Evolutionary conservation across 176 grass and related monocot genomes (phyloP), one percentile per base, ranked within the genome.

Genomic region (Calamus simplicifolius): DNA sequence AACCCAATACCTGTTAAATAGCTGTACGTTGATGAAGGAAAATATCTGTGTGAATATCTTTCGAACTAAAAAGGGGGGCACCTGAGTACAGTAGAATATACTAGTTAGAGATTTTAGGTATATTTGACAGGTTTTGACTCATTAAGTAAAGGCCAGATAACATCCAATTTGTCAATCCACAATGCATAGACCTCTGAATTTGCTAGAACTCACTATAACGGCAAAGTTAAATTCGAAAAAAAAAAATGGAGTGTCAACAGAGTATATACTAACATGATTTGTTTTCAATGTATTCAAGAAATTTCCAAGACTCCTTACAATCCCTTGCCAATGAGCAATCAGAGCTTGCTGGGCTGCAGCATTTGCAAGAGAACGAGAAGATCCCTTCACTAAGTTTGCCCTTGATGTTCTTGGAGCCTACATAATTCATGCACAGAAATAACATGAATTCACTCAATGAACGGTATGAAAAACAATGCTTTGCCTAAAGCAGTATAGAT

Each of bases 11-110:
- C 93, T 98, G 73, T 98, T 98, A 81, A 98, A 98, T 71, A 98
- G 68, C 50, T 92, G 87, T 64, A 98, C 93, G 5, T 98, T 98
- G 57, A 98, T 92, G 82, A 85, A 98, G 49, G 93, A 91, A 75
- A 92, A 98, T 88, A 98, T 98, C 73, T 92, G 93, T 75, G 82
- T 85, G 78, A 98, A 98, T 55, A 98, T 84, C 71, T 98, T 98
- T 69, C 87, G 65, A 31, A 98, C 93, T 78, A 98, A 98, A 77
- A 98, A 98, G 54, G 93, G 93, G 72, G 93, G 87, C 77, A 98
- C 93, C 93, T 98, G 68, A 50, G 66, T 21, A 8, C 58, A 65
- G 4, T 75, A 63, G 21, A 27, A 58, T 48, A 67, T 25, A 35
- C 1, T 61, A 26, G 27, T 29, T 58, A 43, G 7, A 61, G 67